Evolutionary conservation across 352 stramenopile genomes (phyloP), one percentile per base, ranked within the genome.

Genomic region (Globisporangium iwayamae): DNA sequence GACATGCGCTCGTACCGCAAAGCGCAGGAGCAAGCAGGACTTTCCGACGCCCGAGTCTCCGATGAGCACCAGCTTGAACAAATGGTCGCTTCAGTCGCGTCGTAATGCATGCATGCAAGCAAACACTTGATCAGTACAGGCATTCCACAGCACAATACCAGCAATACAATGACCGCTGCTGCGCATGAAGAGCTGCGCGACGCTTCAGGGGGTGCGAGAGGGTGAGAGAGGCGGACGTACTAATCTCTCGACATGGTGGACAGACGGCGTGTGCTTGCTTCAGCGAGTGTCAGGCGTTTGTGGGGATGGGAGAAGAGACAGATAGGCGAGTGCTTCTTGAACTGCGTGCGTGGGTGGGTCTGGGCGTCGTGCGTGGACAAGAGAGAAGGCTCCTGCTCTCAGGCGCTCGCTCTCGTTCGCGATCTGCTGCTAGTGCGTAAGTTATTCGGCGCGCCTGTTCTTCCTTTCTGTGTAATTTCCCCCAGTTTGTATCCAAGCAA

Each of bases 21-120:
- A 99, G 66, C 96, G 90, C 64, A 99, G 76, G 46, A 99, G 73
- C 36, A 99, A 77, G 72, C 96, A 99, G n/a, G 96, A 99, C 79
- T 99, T 99, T 69, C 97, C 97, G 41, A 99, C 97, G 59, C 96
- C 96, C 57, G 93, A 98, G 77, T 99, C 97, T 51, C 97, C 97
- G 73, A 99, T 99, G 62, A 99, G 83, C 63, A 99, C 94, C 34
- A 99, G 87, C 79, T 99, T 99, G 76, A 99, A 99, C 51, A 99
- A 85, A 73, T 99, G 86, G 69, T 98, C 91, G 73, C 86, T 95
- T 58, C 41, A 45, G 5, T 13, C 16, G 41, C 43, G 30, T 11
- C 36, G 32, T 22, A 43, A 43, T 32, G 36, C 8, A 47, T 18
- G 9, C 9, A 61, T 2, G 39, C 28, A 28, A 4, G 39, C 28